Evolutionary conservation across 1,139 yeast genomes (phyloP).

Genomic region (Dujonia santamariae): DNA sequence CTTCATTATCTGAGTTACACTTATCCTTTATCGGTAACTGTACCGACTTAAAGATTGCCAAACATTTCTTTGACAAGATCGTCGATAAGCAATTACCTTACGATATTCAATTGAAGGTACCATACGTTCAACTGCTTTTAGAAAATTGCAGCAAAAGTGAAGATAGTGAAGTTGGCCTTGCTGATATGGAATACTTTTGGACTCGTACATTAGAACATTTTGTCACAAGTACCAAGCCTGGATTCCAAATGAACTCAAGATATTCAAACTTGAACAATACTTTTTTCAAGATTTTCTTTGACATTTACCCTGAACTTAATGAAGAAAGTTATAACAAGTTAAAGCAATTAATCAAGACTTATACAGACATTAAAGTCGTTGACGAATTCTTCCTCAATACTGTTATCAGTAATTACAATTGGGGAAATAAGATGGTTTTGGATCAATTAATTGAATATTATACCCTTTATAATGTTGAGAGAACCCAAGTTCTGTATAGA

Average conservation of each 20-base stretch:
- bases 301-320: constrained; percentile 51
- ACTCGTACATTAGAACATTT: constrained; percentile 56
- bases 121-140: constrained; percentile 67
- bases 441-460: constrained; percentile 64
- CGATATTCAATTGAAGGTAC: constrained; percentile 67
- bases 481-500: constrained; percentile 73
- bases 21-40: constrained; percentile 79
- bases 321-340: constrained; percentile 57
- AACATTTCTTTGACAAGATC: constrained; percentile 71
- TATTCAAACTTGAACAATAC: constrained; percentile 68
- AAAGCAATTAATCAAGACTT: constrained; percentile 54
- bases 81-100: constrained; percentile 69
- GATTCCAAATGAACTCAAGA: constrained; percentile 44
- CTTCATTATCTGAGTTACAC: constrained; percentile 56
- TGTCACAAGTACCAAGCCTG: constrained; percentile 39
- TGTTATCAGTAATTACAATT: constrained; percentile 62
- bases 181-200: constrained; percentile 58
- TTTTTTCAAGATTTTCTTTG: constrained; percentile 67
- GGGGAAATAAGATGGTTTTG: constrained; percentile 67
- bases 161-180: constrained; percentile 8
- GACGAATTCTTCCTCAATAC: constrained; percentile 83
- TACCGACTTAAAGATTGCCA: constrained; percentile 69
- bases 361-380: constrained; percentile 54
- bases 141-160: constrained; percentile 62
- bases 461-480: constrained; percentile 52